Evolutionary conservation across 768 basidiomycete genomes (phyloP), one percentile per base, ranked within the genome.

Genomic region (Suillus tomentosus): DNA sequence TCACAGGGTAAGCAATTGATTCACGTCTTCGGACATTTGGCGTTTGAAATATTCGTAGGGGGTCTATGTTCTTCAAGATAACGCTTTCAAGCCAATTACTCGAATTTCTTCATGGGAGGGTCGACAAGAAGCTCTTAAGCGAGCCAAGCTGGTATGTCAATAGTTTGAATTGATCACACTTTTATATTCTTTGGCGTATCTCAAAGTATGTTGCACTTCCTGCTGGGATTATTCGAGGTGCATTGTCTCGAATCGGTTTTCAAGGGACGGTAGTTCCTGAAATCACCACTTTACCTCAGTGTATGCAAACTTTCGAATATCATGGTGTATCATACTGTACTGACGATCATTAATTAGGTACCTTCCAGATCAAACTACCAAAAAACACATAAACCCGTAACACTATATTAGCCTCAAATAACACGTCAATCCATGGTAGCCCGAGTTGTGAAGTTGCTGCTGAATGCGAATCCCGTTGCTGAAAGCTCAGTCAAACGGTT

Each of bases 21-120:
- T 3, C 17, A 31, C 37, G 8, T 8, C 51, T 53, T 55, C 9
- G 22, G 7, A 39, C 64, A 55, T 22, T 40, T 34, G 40, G 31
- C 31, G 5, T 31, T 27, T 14, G 10, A 45, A 48, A 59, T 37
- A 19, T 56, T 27, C 4, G 39, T 39, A 96, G 94, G 95, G 95
- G 5, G 88, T 96, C 17, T 97, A 95, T 66, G 96, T 97, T 4
- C 81, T 98, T 1, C 95, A 96, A 76, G 95, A 97, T 68, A 94
- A 95, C 69, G 76, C 87, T 0, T 97, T 97, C 79, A 94, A 90
- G 69, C 93, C 96, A 0, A 86, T 96, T 48, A 76, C 86, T 4
- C 86, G 92, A 43, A 75, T 96, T 48, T 95, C 94, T 2, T 91
- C 92, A 1, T 89, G 89, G 84, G 83, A 90, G 67, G 89, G 94